Base-by-base conservation (phyloP, 352 stramenopile species). In the Peronospora belbahrii region DNA sequence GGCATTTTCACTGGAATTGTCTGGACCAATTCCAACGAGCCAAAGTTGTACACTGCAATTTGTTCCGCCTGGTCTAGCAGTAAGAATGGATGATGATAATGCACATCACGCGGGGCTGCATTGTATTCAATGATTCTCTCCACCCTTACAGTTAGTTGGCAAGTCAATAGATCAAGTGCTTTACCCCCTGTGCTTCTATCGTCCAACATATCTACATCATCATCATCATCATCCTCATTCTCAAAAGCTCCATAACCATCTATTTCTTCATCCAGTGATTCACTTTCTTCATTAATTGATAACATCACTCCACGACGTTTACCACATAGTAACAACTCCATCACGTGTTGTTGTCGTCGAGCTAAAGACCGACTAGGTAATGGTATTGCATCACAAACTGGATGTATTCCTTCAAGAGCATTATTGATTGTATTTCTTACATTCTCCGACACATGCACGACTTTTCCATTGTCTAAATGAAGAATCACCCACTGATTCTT, bases 81-180 rank as follows among this genome's bases (percentile, higher is more conserved):
- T 32, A 93, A 36, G 40, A 85, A 83, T 8, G 78, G 81, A 15
- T 85, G 70, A 52, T 90, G 78, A 50, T 70, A 79, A 42, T 62
- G 73, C 0, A 52, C 72, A 1, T 40, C 54, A 8, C 61, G 61
- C 1, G 77, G 77, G 1, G 72, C 25, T 10, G 50, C 50, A 17
- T 75, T 70, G 49, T 78, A 84, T 47, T 65, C 58, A 24, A 85
- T 22, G 18, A 71, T 54, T 18, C 59, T 64, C 39, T 82, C 65
- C 11, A 79, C 63, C 18, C 65, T 68, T 24, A 88, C 38, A 27
- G 60, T 62, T 20, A 80, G 39, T 15, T 48, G 60, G 32, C 67
- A 71, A 9, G 60, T 58, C 39, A 63, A 70, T 23, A 80, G 15
- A 40, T 72, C 69, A 10, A 70, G 49, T 10, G 60, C 30, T 48